These are phyloP conservation scores for Pestalotiopsis sp. DNA, from an alignment of 2,329 filamentous ascomycete species.

Conservation along the genomic window DNA sequence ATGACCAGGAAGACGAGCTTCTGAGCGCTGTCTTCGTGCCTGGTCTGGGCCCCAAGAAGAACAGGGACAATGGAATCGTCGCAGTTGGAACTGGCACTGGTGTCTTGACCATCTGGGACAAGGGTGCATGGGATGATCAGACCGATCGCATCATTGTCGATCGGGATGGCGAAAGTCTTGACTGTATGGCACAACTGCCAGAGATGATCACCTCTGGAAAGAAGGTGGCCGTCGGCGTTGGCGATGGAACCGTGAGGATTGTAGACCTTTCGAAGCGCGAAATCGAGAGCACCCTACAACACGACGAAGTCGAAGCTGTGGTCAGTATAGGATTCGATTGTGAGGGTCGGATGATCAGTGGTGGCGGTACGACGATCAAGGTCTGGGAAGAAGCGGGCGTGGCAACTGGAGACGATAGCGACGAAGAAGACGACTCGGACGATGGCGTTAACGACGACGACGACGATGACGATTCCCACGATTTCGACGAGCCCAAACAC, in stretches of 20 bases:
- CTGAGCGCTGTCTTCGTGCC: slow-evolving; percentile 80
- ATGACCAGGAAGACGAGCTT: slow-evolving; percentile 93
- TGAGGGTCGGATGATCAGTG: slow-evolving; percentile 83
- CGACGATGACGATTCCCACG: slow-evolving; percentile 49
- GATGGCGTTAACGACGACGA: slow-evolving; percentile 47
- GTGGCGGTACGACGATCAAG: slow-evolving; percentile 83
- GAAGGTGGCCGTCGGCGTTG: slow-evolving; percentile 78
- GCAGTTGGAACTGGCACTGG: slow-evolving; percentile 79
- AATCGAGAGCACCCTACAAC: slow-evolving; percentile 64
- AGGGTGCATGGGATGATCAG: slow-evolving; percentile 92
- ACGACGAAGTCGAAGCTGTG: slow-evolving; percentile 88
- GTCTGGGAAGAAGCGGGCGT: slow-evolving; percentile 78
- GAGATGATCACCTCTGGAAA: slow-evolving; percentile 71
- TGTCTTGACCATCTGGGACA: slow-evolving; percentile 90
- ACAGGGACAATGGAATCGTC: slow-evolving; percentile 71
- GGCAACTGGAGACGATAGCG: slow-evolving; percentile 45
- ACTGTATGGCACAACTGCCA: slow-evolving; percentile 75
- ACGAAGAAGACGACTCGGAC: slow-evolving; percentile 46
- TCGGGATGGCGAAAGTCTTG: slow-evolving; percentile 75
- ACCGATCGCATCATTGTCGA: slow-evolving; percentile 85
- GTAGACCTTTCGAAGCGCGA: slow-evolving; percentile 76
- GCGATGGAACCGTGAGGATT: slow-evolving; percentile 78
- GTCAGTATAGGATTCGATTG: slow-evolving; percentile 83
- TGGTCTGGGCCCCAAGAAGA: slow-evolving; percentile 70
- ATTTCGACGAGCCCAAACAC: slow-evolving; percentile 33